Evolutionary conservation across 2,329 filamentous ascomycete genomes (phyloP), one percentile per base, ranked within the genome.

Genomic region (Microsporum canis): DNA sequence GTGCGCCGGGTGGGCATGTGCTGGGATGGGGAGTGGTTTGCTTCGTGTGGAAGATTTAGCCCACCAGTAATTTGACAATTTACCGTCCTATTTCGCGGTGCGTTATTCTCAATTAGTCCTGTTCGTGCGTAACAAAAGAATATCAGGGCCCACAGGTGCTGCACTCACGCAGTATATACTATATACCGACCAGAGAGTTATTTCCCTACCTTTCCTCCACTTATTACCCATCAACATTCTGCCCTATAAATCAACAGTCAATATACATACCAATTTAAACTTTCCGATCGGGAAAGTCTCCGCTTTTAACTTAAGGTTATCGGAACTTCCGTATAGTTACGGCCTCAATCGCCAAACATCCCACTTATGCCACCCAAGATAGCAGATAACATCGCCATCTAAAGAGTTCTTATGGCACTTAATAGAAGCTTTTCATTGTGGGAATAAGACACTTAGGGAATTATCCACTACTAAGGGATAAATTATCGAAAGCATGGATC

Each of bases 1-100:
- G n/a, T 85, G 79, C 66, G 84, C 84, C 10, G 85, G 80, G 65
- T 88, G 86, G 85, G 84, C 83, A 2, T 84, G 84, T 7, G 82
- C 81, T 2, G 84, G 83, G 0, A 80, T 87, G 79, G 86, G 80
- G 0, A 88, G 84, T 33, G 87, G 87, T 0, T 70, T 89, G 62
- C 76, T 89, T 49, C 80, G 83, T 63, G 76, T 89, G 23, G 82
- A 87, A 76, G 85, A 89, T 68, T 70, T 89, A 27, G 84, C 84
- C 0, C 71, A 59, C n/a, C 41, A 43, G 8, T 57, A 55, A 34
- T 36, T 29, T 12, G 31, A 31, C 8, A 12, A 36, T 34, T n/a
- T 34, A 6, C 5, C 14, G 14, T 51, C 8, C 10, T 14, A 31
- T 14, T 5, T 51, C 8, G 7, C 5, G 27, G 2, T 29, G 5